Evolutionary conservation across 2,329 filamentous ascomycete genomes (phyloP).

Genomic region (Talaromyces funiculosus): DNA sequence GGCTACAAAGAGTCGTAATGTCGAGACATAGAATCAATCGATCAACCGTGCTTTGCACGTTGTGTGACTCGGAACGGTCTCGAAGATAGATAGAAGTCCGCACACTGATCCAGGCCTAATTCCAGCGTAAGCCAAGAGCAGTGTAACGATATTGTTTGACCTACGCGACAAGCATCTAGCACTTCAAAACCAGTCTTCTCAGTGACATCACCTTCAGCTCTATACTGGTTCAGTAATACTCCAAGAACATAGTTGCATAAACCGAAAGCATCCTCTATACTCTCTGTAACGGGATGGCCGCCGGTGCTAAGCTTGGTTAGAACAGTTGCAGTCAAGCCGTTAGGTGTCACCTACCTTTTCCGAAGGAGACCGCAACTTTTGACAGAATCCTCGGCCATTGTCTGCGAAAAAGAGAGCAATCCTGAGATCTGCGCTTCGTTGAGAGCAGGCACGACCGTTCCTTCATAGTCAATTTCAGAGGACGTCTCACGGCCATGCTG

Average conservation of each 20-base stretch:
- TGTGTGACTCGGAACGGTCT: slow-evolving; percentile 18
- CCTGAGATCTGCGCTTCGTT: slow-evolving; percentile 31
- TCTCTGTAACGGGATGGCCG: slow-evolving; percentile 22
- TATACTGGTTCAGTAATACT: slow-evolving; percentile 25
- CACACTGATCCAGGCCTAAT: slow-evolving; percentile 32
- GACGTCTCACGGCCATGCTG: slow-evolving; percentile 32
- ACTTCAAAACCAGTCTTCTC: slow-evolving; percentile 27
- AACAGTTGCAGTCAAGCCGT: neutral
- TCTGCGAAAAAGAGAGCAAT: slow-evolving; percentile 35
- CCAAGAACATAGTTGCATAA: slow-evolving; percentile 33
- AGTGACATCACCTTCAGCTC: slow-evolving; percentile 19
- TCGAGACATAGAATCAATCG: slow-evolving; percentile 24
- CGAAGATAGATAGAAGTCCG: slow-evolving; percentile 23
- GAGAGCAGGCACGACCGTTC: slow-evolving; percentile 31
- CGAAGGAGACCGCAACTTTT: slow-evolving; percentile 21
- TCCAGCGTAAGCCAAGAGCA: neutral
- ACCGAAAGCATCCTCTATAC: slow-evolving; percentile 33
- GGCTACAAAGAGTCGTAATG: slow-evolving; percentile 23
- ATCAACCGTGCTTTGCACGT: slow-evolving; percentile 21
- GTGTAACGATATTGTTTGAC: slow-evolving; percentile 7
- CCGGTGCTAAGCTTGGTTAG: slow-evolving; percentile 9
- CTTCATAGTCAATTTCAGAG: slow-evolving; percentile 25
- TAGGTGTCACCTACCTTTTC: slow-evolving; percentile 10
- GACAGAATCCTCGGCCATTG: slow-evolving; percentile 37
- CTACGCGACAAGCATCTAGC: slow-evolving; percentile 34